Base-by-base conservation (phyloP, 352 stramenopile genomes). In the Thraustochytrium striatum region DNA sequence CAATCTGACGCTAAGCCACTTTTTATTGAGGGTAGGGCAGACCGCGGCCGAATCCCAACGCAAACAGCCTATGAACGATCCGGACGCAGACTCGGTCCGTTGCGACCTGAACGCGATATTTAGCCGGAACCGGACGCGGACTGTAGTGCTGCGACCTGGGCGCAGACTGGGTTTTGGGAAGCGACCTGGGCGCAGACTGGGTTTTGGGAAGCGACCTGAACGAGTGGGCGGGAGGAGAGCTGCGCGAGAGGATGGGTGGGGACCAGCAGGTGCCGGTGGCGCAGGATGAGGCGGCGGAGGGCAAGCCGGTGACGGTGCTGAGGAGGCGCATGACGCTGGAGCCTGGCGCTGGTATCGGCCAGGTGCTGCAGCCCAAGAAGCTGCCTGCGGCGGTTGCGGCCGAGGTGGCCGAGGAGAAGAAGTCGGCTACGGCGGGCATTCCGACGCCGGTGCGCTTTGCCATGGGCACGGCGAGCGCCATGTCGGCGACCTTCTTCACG, bases 401-500 rank as follows among this genome's bases (percentile, higher is more conserved):
- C 28, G n/a, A 75, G 44, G 28, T 19, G 50, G 5, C 53, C 5
- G 25, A 13, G 5, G 50, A 62, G 44, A 7, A 35, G 35, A 7
- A 30, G 25, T 55, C 47, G 16, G 25, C 16, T 16, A 25, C 47
- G 47, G 16, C 47, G 25, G 25, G 25, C 41, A 75, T 75, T 38
- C 65, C 65, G 21, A 75, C 52, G 43, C 16, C 16, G 19, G 65
- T 61, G 16, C 44, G 65, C 21, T 75, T 75, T 38, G 21, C 36
- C 41, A 55, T 75, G 13, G 65, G 65, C n/a, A 75, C 65, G 32
- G 41, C 52, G 21, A 75, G 65, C 50, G 65, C 65, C 5, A 38
- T 75, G 39, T 55, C 65, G 2, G 65, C 65, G 41, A 75, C 65
- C 44, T 75, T 75, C 52, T 75, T 75, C 65, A 75, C 65, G 28